Conservation (phyloP, 1,139 yeast genomes). For the Sugiyamaella castrensis region DNA sequence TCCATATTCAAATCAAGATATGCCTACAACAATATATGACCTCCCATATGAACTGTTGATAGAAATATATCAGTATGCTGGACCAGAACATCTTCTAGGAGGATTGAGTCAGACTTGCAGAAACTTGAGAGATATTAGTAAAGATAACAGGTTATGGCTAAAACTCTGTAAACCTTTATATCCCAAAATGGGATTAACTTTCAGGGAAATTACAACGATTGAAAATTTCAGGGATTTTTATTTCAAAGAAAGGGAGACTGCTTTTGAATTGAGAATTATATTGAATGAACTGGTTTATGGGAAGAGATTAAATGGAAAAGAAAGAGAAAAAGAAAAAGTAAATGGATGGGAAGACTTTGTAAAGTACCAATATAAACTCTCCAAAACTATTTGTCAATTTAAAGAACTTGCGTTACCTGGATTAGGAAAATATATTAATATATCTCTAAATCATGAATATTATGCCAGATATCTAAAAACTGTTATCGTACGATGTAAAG, state of each 20-base stretch:
- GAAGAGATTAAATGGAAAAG: neutral
- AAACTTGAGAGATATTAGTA: slow-evolving; percentile 20
- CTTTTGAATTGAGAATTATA: neutral
- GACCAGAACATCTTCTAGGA: slow-evolving; percentile 19
- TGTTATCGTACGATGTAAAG: slow-evolving; percentile 4
- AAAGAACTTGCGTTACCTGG: slow-evolving; percentile 6
- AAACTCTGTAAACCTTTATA: slow-evolving; percentile 3
- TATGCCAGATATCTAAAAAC: slow-evolving; percentile 1
- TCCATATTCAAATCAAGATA: no score
- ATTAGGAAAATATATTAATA: neutral
- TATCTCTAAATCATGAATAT: slow-evolving; percentile 1
- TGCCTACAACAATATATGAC: neutral
- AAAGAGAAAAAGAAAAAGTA: no score
- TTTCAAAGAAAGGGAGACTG: slow-evolving; percentile 2
- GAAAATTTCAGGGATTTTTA: slow-evolving; percentile 3
- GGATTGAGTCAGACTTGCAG: slow-evolving; percentile 23
- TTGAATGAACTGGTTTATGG: slow-evolving; percentile 10
- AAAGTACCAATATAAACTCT: neutral
- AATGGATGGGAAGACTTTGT: neutral
- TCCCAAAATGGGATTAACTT: slow-evolving; percentile 3
- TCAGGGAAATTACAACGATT: neutral
- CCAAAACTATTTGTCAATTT: slow-evolving; percentile 2
- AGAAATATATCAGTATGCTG: slow-evolving; percentile 20
- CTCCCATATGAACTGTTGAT: slow-evolving; percentile 27
- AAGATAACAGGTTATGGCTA: slow-evolving; percentile 24